Percentiles rank a stretch among this genome's conserved stretches.
Conservation (phyloP, 1,284 basidiomycete species). For the Acaromyces ingoldii region DNA sequence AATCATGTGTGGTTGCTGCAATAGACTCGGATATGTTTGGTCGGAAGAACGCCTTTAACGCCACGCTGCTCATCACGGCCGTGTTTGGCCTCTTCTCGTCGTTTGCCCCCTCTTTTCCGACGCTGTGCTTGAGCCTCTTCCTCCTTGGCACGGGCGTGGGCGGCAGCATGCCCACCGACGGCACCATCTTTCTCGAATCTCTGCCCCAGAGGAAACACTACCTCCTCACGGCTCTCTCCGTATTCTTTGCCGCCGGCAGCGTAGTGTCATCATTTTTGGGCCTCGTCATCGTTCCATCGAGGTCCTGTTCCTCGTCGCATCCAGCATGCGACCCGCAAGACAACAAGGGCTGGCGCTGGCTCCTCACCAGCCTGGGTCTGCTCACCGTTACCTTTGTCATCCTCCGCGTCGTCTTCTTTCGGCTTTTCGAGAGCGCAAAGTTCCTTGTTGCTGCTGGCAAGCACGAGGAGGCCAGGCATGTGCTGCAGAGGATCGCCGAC, state of each 20-base stretch:
- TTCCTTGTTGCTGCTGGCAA: constrained; percentile 34
- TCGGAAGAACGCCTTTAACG: constrained; percentile 81
- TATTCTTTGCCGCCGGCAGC: constrained; percentile 59
- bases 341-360: constrained; percentile 23
- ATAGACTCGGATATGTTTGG: constrained; percentile 57
- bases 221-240: constrained; percentile 85
- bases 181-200: constrained; percentile 87
- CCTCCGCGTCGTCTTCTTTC: constrained; percentile 75
- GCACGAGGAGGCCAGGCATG: constrained; percentile 30
- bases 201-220: constrained; percentile 86
- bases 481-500: constrained; percentile 31
- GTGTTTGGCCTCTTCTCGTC: constrained; percentile 80
- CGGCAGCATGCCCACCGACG: constrained; percentile 81
- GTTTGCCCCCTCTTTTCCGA: constrained; percentile 66
- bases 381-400: constrained; percentile 75
- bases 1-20: constrained; percentile 10
- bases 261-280: constrained; percentile 29
- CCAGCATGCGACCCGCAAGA: background rate
- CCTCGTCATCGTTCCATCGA: constrained; percentile 22
- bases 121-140: constrained; percentile 75
- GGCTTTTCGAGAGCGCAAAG: constrained; percentile 79
- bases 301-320: background rate
- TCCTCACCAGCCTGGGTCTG: constrained; percentile 17
- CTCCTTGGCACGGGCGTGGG: constrained; percentile 85
- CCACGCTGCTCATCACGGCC: constrained; percentile 81